Evolutionary conservation across 768 basidiomycete genomes (phyloP).

Genomic region (Tephrocybe rancida): DNA sequence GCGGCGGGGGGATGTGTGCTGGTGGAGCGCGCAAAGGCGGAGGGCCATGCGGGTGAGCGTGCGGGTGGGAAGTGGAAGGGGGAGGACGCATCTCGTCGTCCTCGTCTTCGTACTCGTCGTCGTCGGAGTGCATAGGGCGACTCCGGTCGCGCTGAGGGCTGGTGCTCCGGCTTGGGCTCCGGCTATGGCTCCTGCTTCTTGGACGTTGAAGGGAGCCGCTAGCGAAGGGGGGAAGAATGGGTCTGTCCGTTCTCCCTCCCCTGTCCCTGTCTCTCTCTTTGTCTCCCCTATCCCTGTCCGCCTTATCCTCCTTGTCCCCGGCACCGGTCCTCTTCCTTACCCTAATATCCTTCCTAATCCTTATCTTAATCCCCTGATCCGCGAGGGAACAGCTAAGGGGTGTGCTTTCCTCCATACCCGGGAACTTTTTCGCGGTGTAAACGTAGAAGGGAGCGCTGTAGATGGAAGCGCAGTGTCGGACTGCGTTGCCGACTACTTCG

Average conservation of each 20-base stretch:
- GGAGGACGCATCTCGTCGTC: not conserved
- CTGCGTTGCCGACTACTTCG: slow-evolving; percentile 88
- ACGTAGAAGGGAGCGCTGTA: slow-evolving; percentile 91
- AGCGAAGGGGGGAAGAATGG: too few relatives aligned
- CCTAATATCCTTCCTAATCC: slow-evolving; percentile 90
- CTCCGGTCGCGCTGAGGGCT: not conserved
- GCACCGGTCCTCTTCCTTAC: slow-evolving; percentile 69
- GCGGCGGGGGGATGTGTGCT: too few relatives aligned
- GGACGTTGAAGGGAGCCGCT: too few relatives aligned
- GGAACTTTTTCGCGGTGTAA: slow-evolving; percentile 95
- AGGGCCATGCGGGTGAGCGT: too few relatives aligned
- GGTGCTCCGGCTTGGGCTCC: slow-evolving; percentile 12
- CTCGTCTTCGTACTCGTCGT: not conserved
- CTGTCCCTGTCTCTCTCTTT: slow-evolving; percentile 8
- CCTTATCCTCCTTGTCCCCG: slow-evolving; percentile 39
- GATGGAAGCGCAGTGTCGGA: slow-evolving; percentile 89
- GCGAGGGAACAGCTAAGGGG: slow-evolving; percentile 87
- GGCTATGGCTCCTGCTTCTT: too few relatives aligned
- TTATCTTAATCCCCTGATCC: slow-evolving; percentile 96
- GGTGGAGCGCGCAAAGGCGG: too few relatives aligned
- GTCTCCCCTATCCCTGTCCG: slow-evolving; percentile 41
- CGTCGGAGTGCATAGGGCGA: not conserved
- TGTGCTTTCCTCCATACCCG: slow-evolving; percentile 95
- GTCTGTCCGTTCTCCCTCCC: slow-evolving; percentile 27
- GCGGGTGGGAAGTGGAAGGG: too few relatives aligned